Conservation (phyloP, 345 rosid genomes). For the Salix exigua region DNA sequence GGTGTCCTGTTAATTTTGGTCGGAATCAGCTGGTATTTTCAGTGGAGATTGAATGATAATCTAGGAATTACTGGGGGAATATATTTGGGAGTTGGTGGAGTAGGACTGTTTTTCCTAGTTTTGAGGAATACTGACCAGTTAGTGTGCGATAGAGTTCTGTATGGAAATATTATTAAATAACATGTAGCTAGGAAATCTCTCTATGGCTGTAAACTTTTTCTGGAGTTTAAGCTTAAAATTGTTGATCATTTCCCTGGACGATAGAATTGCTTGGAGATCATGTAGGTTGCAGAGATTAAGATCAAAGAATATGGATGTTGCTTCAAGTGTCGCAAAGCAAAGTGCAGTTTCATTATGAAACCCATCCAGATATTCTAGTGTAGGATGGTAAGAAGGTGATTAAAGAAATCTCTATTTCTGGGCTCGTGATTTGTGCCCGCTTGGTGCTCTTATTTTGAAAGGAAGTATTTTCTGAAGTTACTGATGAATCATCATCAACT, state of each 20-base stretch:
- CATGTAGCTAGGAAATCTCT: not conserved
- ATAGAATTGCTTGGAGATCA: not conserved
- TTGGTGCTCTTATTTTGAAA: too few species aligned
- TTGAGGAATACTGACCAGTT: not conserved
- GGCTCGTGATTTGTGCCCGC: not conserved
- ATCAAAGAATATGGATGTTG: not conserved
- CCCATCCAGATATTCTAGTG: not conserved
- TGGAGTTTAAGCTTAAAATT: not conserved
- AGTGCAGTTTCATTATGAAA: not conserved
- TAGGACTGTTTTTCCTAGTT: not conserved
- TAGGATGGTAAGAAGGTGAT: not conserved
- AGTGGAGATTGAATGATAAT: not conserved
- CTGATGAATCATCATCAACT: too few species aligned
- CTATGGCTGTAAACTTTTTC: not conserved
- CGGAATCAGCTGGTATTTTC: not conserved
- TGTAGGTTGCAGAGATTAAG: not conserved
- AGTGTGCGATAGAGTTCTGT: not conserved
- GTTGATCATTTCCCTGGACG: not conserved
- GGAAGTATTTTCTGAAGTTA: too few species aligned
- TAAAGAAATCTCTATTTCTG: not conserved
- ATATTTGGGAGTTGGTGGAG: not conserved
- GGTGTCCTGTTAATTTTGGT: not conserved
- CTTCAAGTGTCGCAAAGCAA: not conserved
- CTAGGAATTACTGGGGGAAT: not conserved
- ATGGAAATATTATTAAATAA: not conserved